Percentiles rank a stretch among this genome's conserved stretches.
These are phyloP conservation scores for Beauveria sp. DNA, from an alignment of 2,329 filamentous ascomycete species.

Conservation along the genomic window DNA sequence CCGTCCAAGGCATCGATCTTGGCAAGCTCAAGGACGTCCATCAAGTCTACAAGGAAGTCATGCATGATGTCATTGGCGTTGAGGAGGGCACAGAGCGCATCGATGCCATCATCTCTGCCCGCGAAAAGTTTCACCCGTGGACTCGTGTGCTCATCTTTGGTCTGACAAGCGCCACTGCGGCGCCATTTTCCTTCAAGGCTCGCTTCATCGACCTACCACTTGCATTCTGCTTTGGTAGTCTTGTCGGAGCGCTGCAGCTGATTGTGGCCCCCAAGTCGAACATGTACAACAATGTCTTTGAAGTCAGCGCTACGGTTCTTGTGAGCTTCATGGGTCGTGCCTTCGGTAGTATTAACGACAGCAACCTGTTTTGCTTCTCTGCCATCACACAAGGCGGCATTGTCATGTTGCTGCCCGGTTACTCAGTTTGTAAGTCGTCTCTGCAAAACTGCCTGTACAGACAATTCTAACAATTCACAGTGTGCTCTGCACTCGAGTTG, in stretches of 20 bases:
- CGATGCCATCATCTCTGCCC: constrained; percentile 45
- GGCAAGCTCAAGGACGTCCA: constrained; percentile 55
- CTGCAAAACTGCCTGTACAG: neutral
- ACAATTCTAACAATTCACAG: constrained; percentile 19
- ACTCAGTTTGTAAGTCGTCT: constrained; percentile 44
- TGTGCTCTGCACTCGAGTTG: constrained; percentile 49
- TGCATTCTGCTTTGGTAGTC: constrained; percentile 60
- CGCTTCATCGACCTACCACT: constrained; percentile 66
- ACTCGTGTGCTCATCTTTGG: constrained; percentile 59
- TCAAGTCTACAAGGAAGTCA: constrained; percentile 56
- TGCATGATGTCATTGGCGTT: constrained; percentile 51
- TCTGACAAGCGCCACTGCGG: constrained; percentile 62
- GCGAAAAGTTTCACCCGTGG: constrained; percentile 46
- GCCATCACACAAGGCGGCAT: constrained; percentile 58
- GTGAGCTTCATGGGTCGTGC: constrained; percentile 56
- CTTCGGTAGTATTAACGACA: constrained; percentile 50
- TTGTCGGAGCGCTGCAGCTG: constrained; percentile 63
- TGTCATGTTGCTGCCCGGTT: constrained; percentile 58
- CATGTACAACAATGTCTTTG: constrained; percentile 59
- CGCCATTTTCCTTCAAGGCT: constrained; percentile 67
- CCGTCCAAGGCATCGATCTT: constrained; percentile 50
- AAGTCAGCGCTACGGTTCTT: constrained; percentile 53
- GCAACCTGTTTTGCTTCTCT: constrained; percentile 55
- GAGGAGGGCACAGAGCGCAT: constrained; percentile 49
- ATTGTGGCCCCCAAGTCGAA: constrained; percentile 62